Evolutionary conservation across 805 yeast genomes (phyloP).

Genomic region (Saccharomyces kudriavzevii): DNA sequence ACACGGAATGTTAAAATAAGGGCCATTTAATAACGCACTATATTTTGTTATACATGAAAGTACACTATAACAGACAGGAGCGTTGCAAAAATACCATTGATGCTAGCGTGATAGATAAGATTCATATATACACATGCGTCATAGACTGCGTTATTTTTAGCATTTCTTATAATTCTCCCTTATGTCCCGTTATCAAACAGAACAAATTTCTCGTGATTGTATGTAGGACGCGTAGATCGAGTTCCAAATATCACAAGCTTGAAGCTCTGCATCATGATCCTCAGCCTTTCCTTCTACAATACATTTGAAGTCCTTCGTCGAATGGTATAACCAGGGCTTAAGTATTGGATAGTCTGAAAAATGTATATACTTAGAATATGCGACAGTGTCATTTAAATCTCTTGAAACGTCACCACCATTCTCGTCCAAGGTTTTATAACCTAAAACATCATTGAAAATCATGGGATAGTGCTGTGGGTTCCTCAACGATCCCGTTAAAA

Average conservation of each 20-base stretch:
- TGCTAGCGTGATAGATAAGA: background rate
- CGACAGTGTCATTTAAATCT: constrained; percentile 20
- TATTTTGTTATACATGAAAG: background rate
- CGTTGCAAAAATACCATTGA: background rate
- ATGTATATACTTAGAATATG: constrained; percentile 42
- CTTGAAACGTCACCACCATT: constrained; percentile 11
- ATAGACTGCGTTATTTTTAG: background rate
- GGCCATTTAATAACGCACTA: background rate
- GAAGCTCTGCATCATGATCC: constrained; percentile 6
- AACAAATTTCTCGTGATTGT: constrained; percentile 14
- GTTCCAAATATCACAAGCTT: constrained; percentile 24
- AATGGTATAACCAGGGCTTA: constrained; percentile 50
- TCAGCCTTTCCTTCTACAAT: constrained; percentile 5
- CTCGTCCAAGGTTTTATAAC: constrained; percentile 18
- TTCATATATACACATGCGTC: background rate
- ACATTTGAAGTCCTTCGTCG: constrained; percentile 19
- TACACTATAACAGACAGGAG: background rate
- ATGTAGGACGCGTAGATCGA: constrained; percentile 14
- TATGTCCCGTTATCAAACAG: background rate
- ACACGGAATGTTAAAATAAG: constrained; percentile 25
- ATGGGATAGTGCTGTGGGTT: constrained; percentile 18
- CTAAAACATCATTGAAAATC: constrained; percentile 23
- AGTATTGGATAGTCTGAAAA: constrained; percentile 60
- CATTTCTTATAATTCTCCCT: background rate
- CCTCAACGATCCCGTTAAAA: constrained; percentile 24